Base-by-base conservation (phyloP, 345 rosid genomes). In the Odontarrhena argentea region DNA sequence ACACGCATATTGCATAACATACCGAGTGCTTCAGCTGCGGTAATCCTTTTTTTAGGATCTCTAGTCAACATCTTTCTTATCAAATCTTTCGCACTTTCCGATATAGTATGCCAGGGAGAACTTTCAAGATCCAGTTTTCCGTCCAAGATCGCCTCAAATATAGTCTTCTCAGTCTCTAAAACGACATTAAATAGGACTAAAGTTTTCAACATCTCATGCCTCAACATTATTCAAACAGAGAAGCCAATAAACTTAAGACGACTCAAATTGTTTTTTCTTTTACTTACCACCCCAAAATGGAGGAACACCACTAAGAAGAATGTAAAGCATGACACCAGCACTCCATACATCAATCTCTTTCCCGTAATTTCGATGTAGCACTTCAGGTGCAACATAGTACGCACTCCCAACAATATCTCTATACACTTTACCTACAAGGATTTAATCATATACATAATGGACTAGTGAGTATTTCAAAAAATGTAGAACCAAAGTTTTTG, bases 341-440 rank as follows among this genome's bases (percentile, higher is more conserved):
- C 99, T 88, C 99, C 99, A 94, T 38, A 91, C 79, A 71, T 94
- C 97, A 4, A 84, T 88, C 68, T 91, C 96, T 84, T 88, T 91
- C 25, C 96, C 97, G 54, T 94, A 94, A 34, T 65, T 87, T 48
- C 67, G 68, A n/a, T 47, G 64, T 75, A 91, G 68, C 32, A 91
- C 92, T 80, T 94, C 97, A 4, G 99, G 99, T 49, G 99, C 99
- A 60, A 94, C 81, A 55, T 91, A 94, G 78, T 91, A 91, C 7
- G 96, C 85, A n/a, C 96, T 94, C 26, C 96, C 97, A 4, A 82
- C 86, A 53, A 84, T 41, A 60, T 88, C 92, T 48, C 6, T 68
- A 62, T 83, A 94, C 74, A 67, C 77, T 62, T 84, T 88, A 28
- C 86, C 98, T 93, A 84, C 45, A 73, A 10, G 60, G 46, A 49